Evolutionary conservation across 176 grass and related monocot species (phyloP), one percentile per base, ranked within the genome.

Genomic region (Zoysia pacifica): DNA sequence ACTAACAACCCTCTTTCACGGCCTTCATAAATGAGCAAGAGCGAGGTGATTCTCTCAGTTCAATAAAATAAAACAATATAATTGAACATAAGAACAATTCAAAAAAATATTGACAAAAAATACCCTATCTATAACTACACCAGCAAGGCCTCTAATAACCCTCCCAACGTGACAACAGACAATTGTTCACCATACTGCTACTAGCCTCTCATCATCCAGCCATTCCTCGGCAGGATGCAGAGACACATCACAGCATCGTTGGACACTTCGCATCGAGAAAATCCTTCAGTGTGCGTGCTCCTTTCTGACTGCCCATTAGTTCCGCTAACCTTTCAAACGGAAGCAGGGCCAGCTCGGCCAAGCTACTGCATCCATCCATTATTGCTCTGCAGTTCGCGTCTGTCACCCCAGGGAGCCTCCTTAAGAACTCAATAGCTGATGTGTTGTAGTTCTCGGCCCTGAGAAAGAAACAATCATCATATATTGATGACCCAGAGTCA

Each of bases 261-360:
- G 95, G 94, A 71, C 91, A 97, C 81, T 97, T 97, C 3, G 95
- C 95, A 76, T 97, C 95, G 0, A 97, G 91, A 86, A 97, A 97
- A 56, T 97, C 95, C 78, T 90, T 90, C 28, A 97, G 83, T 43
- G 76, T 94, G 35, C 92, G 73, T 38, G 92, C 92, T 70, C 85
- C 85, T 81, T 93, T 97, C 81, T 97, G 94, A 75, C 83, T 86
- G 11, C 91, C 87, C 89, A 97, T 85, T 58, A 97, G 39, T 83
- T 92, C 91, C 4, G 87, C 83, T 19, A 97, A n/a, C 75, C 78
- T 85, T 74, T 97, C 91, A 45, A 87, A 67, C 49, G 94, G 83
- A 52, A 97, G 89, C 48, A 97, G 81, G 38, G 89, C 91, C 47
- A 97, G 80, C 75, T 97, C 94, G 12, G 94, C 87, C 78, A 97